Evolutionary conservation across 805 yeast species (phyloP), one percentile per base, ranked within the genome.

Genomic region (Saccharomycopsis sp.): DNA sequence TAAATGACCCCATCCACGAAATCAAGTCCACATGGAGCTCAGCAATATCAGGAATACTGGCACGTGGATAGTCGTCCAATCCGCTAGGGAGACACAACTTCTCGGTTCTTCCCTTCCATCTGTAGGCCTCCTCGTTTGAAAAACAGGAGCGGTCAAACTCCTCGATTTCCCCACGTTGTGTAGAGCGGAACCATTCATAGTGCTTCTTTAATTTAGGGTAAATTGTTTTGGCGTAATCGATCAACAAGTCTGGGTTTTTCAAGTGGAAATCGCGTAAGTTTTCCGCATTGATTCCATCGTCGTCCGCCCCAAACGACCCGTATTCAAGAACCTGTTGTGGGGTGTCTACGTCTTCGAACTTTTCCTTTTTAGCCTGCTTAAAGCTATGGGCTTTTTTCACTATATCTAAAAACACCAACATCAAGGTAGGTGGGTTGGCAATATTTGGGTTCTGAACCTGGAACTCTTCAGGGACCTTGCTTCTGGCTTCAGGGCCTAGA

Each of bases 341-440:
- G 18, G 68, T 67, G 24, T 71, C 66, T 16, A 71, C 46, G 44
- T 66, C 71, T 7, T 70, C 70, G 40, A 57, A 18, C 24, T 16
- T 18, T 4, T 66, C 50, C 3, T 53, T 57, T 16, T 58, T 63
- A 12, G 48, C 2, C 24, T 52, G 41, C 48, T 55, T 29, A 41
- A 62, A 41, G 57, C 62, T 63, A 44, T 74, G 71, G 0, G 79
- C 79, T 56, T 74, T 71, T 34, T 79, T 80, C 47, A 83, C 73
- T 64, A 83, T 73, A 63, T 79, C 83, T 56, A 79, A 79, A 64
- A 88, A 84, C 0, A 83, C 82, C 62, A 92, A 76, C 81, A 92
- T 82, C 65, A 94, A 70, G 0, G 98, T 94, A 18, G 99, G 99
- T 1, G 99, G 99, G 64, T 92, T 94, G 7, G 97, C 97, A 66